Evolutionary conservation across 2,329 filamentous ascomycete genomes (phyloP), one percentile per base, ranked within the genome.

Genomic region (Cadophora sp.): DNA sequence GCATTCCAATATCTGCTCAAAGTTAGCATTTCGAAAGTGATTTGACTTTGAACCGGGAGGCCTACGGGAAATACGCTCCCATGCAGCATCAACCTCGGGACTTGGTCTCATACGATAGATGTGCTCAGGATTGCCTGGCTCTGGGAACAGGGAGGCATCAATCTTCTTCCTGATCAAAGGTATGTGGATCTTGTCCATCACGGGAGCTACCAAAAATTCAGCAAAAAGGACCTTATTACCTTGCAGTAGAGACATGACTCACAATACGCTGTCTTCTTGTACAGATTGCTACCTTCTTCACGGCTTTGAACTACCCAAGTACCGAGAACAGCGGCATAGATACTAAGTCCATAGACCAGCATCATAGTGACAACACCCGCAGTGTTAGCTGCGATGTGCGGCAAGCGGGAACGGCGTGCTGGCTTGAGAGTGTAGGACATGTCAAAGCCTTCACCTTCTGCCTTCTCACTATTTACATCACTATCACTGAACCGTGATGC

Each of bases 101-200:
- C 48, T 51, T 8, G 48, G 48, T 51, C 48, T 22, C 14, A 5
- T 11, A 27, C 48, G 48, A 51, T 51, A 51, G 48, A 51, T 51
- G 14, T 51, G 48, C 22, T 51, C 48, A 14, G 48, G 48, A 27
- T 51, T 51, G 2, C 24, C 48, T 12, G 22, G 22, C 27, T 51
- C 48, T 27, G 48, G 48, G 48, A 51, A 51, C 48, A 51, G 11
- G 14, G 48, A 51, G 19, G 48, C 7, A 51, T 51, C 48, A 4
- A 51, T 51, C 48, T 51, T 51, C 48, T 51, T 51, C 24, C 48
- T 14, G 48, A 51, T 51, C 48, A 51, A 27, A 51, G 48, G 48
- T 4, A 51, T 51, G 24, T 51, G 4, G 48, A 51, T 26, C 19
- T 51, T 51, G 48, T 51, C 48, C 48, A 51, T 51, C 24, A 51